Evolutionary conservation across 2,329 filamentous ascomycete species (phyloP), one percentile per base, ranked within the genome.

Genomic region (Herpotrichia juniperi): DNA sequence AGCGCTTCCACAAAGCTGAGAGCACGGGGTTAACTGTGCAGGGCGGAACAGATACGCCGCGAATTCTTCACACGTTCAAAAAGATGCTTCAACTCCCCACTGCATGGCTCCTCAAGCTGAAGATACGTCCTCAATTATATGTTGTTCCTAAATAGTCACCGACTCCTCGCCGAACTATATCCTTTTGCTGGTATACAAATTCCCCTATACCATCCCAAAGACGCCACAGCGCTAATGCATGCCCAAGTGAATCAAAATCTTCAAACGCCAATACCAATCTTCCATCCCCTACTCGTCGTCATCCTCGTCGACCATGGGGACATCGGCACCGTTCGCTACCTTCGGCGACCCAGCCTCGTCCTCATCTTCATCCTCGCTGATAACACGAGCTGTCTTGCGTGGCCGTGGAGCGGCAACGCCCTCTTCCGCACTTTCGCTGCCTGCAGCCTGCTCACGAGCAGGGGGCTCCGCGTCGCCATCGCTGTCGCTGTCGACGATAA

Each of bases 401-500:
- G 64, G 46, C 11, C 64, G 62, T 3, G 67, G 56, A 3, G 62
- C 63, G 14, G 62, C 53, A 12, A 58, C 59, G 11, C 49, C 63
- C 16, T 67, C 67, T 31, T 64, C 67, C 8, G 58, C 69, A 25
- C 61, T 66, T 2, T 50, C 56, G 31, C 57, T 58, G n/a, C 32
- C 53, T 2, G 24, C 51, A 0, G 35, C 54, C 40, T 61, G 55
- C 5, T 55, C 61, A n/a, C 48, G 58, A 4, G 56, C 59, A n/a
- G 59, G 52, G 7, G 51, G 44, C 22, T 60, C 64, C 1, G 58
- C 60, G n/a, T 69, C 64, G n/a, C 57, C 63, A 19, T 72, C 68
- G 46, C 61, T 65, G n/a, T 90, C 87, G 54, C 87, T 91, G 57
- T 93, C 89, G 39, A 91, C 88, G 24, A 96, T 86, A 56, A 92